phyloP scores from a whole-genome alignment of 1,284 basidiomycete species.

The Neotropicomus parvogracilis region DNA sequence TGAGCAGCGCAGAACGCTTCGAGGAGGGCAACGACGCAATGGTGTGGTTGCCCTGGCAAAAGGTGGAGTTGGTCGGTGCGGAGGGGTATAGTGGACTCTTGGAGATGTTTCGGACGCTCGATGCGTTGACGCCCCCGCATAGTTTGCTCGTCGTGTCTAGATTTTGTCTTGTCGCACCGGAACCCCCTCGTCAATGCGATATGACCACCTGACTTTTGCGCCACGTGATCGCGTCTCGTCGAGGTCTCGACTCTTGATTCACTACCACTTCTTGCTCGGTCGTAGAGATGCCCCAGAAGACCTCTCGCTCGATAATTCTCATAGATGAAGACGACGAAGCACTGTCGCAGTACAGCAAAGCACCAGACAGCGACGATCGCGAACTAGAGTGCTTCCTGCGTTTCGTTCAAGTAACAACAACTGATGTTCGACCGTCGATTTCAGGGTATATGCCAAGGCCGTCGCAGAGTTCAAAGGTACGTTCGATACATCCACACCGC shows the following conservation, averaged over 20 bases:
- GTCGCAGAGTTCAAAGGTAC: conserved; percentile 33
- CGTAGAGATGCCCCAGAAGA: conserved; percentile 20
- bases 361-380: conserved; percentile 26
- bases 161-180: conserved; percentile 23
- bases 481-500: not conserved
- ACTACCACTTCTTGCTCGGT: not conserved
- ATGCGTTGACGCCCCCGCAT: conserved; percentile 29
- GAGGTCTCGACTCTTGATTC: not conserved
- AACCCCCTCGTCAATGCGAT: not conserved
- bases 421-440: not conserved
- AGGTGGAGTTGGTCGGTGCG: conserved; percentile 17
- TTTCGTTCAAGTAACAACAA: not conserved
- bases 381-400: conserved; percentile 25
- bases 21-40: conserved; percentile 26
- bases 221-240: conserved; percentile 16
- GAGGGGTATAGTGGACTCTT: conserved; percentile 11
- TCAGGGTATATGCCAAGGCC: conserved; percentile 30
- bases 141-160: conserved; percentile 31
- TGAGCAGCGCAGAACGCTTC: conserved; percentile 21
- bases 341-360: conserved; percentile 21
- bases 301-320: conserved; percentile 8
- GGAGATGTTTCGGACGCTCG: conserved; percentile 23
- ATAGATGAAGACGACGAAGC: conserved; percentile 18
- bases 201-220: not conserved
- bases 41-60: conserved; percentile 35